A percentile compares a stretch with the other conserved stretches of the same genome.
Conservation (phyloP, 768 basidiomycete species). For the Boletus subcaerulescens region DNA sequence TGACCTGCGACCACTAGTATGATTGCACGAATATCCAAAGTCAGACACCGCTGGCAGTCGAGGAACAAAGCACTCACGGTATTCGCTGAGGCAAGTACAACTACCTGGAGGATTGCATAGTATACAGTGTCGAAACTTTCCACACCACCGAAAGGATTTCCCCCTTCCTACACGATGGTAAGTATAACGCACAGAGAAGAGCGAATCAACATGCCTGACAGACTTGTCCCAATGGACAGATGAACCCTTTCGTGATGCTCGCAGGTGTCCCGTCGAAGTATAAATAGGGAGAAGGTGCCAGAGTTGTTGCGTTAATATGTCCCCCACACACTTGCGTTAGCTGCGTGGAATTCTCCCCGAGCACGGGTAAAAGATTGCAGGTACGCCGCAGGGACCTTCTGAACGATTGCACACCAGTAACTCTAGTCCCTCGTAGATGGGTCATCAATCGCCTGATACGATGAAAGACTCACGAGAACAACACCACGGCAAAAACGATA, state of each 20-base stretch:
- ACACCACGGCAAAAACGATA: constrained; percentile 80
- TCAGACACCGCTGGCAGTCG: neutral
- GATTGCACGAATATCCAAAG: neutral
- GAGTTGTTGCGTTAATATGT: constrained; percentile 57
- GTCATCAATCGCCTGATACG: neutral
- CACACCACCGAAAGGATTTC: constrained; percentile 62
- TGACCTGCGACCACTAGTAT: constrained; percentile 67
- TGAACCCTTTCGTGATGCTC: constrained; percentile 69
- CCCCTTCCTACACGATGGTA: constrained; percentile 44
- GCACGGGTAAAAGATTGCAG: constrained; percentile 53
- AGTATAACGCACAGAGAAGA: neutral
- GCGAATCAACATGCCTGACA: constrained; percentile 55
- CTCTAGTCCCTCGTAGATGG: constrained; percentile 34
- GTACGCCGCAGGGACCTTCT: constrained; percentile 75
- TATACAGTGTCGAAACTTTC: constrained; percentile 93
- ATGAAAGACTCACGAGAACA: constrained; percentile 70
- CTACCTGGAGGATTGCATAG: constrained; percentile 73
- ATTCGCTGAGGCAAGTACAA: constrained; percentile 79
- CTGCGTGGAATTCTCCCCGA: constrained; percentile 48
- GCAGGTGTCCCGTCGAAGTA: constrained; percentile 36
- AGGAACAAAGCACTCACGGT: constrained; percentile 46
- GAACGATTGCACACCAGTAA: constrained; percentile 92
- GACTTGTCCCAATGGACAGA: constrained; percentile 82
- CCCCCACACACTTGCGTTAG: constrained; percentile 77
- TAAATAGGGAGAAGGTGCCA: constrained; percentile 46